These are phyloP conservation scores for Biscogniauxia mediterranea DNA, from an alignment of 2,329 filamentous ascomycete species.

Conservation along the genomic window DNA sequence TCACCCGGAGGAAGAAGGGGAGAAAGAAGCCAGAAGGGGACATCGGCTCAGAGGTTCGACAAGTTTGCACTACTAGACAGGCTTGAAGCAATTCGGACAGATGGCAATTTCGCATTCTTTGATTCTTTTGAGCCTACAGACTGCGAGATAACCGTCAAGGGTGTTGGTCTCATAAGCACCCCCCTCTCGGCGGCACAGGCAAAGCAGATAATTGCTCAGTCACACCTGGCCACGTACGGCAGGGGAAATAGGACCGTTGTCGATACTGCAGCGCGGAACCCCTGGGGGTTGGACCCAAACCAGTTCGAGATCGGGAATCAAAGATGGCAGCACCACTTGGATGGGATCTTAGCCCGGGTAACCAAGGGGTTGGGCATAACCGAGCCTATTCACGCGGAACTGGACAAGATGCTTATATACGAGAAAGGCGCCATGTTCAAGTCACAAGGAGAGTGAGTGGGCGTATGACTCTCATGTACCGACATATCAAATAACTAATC, in stretches of 20 bases:
- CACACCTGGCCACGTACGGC: slow-evolving; percentile 36
- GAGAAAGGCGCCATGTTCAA: slow-evolving; percentile 49
- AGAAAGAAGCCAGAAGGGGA: background rate
- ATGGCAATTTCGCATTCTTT: slow-evolving; percentile 1
- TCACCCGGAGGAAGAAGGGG: too few species aligned
- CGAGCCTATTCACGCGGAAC: slow-evolving; percentile 32
- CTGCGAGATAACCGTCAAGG: slow-evolving; percentile 10
- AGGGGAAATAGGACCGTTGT: slow-evolving; percentile 40
- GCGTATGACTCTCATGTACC: background rate
- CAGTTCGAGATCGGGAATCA: slow-evolving; percentile 36
- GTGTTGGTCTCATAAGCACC: slow-evolving; percentile 15
- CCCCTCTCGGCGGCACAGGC: slow-evolving; percentile 25
- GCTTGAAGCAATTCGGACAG: background rate
- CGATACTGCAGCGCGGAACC: slow-evolving; percentile 41
- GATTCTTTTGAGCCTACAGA: background rate
- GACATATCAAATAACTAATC: background rate
- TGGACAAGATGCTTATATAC: slow-evolving; percentile 50
- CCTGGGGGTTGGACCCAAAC: slow-evolving; percentile 40
- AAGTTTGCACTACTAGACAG: background rate
- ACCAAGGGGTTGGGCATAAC: slow-evolving; percentile 33
- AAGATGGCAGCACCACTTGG: slow-evolving; percentile 14
- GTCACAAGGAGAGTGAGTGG: slow-evolving; percentile 39
- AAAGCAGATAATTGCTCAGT: slow-evolving; percentile 25
- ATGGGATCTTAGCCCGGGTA: slow-evolving; percentile 24
- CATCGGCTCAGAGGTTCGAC: background rate